Evolutionary conservation across 2,329 filamentous ascomycete genomes (phyloP).

Genomic region (Dendrostoma leiphaemia): DNA sequence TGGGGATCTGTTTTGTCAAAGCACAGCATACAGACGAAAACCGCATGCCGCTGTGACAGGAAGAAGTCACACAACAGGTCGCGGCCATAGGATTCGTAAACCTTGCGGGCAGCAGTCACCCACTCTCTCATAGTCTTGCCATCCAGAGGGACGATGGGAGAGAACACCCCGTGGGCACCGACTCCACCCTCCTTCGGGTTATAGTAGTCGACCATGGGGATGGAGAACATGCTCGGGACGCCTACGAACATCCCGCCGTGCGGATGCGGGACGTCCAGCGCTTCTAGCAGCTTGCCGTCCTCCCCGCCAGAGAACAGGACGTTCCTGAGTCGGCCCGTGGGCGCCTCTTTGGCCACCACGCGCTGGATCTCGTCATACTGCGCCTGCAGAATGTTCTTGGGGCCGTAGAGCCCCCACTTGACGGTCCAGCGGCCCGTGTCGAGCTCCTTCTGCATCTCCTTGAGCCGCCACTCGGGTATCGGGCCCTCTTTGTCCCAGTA

Average conservation of each 20-base stretch:
- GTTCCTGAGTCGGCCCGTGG: constrained; percentile 35
- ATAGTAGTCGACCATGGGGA: constrained; percentile 35
- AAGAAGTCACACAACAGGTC: constrained; percentile 47
- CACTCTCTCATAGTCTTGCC: constrained; percentile 40
- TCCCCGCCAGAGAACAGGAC: constrained; percentile 34
- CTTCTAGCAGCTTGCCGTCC: constrained; percentile 37
- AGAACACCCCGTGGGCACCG: constrained; percentile 35
- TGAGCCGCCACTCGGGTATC: constrained; percentile 43
- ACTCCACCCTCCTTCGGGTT: constrained; percentile 29
- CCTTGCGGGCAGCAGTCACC: constrained; percentile 37
- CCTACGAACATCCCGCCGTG: constrained; percentile 35
- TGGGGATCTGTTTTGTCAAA: constrained; percentile 42
- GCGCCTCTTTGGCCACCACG: constrained; percentile 33
- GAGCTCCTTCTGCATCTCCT: constrained; percentile 40
- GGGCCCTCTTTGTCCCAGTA: constrained; percentile 41
- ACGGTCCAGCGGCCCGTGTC: constrained; percentile 43
- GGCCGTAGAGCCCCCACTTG: constrained; percentile 43
- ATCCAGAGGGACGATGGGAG: constrained; percentile 33
- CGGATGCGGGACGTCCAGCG: constrained; percentile 29
- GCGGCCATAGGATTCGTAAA: constrained; percentile 40
- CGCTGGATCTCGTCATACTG: constrained; percentile 39
- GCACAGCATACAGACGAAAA: constrained; percentile 46
- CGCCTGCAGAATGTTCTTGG: constrained; percentile 39
- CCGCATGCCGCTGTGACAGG: constrained; percentile 45
- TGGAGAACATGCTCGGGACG: constrained; percentile 34